Conservation (phyloP, 805 yeast species). For the Vanderwaltozyma verrucispora region DNA sequence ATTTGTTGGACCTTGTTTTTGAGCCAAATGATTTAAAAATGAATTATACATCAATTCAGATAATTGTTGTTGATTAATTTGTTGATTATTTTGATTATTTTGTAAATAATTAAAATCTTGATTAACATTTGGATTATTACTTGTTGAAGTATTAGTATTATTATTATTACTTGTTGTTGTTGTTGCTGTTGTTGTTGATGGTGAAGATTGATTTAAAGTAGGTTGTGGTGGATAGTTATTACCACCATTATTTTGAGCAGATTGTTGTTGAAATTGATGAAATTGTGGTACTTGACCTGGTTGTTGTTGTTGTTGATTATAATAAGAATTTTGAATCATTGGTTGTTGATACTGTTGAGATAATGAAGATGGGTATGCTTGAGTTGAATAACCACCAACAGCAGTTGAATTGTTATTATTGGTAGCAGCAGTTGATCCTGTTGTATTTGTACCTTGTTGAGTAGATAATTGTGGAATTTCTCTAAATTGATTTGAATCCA, state of each 20-base stretch:
- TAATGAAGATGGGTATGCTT: slow-evolving; percentile 2
- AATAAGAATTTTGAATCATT: slow-evolving; percentile 6
- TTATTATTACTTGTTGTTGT: background rate
- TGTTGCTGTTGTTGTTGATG: slow-evolving; percentile 5
- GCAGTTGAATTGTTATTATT: too few relatives aligned
- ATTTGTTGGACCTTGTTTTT: slow-evolving; percentile 14
- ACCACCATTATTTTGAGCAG: too few relatives aligned
- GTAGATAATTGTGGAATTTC: slow-evolving; percentile 3
- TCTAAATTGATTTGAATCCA: slow-evolving; percentile 6
- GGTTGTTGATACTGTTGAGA: slow-evolving; percentile 7
- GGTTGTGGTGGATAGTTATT: slow-evolving; percentile 7
- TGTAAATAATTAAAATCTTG: slow-evolving; percentile 16
- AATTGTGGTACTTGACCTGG: slow-evolving; percentile 7
- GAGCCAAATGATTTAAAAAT: slow-evolving; percentile 25
- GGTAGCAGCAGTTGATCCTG: background rate
- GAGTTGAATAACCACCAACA: too few relatives aligned
- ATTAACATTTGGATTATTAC: too few relatives aligned
- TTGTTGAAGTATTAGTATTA: too few relatives aligned
- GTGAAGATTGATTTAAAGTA: background rate
- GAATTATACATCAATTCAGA: slow-evolving; percentile 29
- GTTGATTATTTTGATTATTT: slow-evolving; percentile 8
- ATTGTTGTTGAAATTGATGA: slow-evolving; percentile 3
- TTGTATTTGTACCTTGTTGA: background rate
- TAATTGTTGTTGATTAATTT: slow-evolving; percentile 20
- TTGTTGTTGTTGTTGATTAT: slow-evolving; percentile 9